phyloP scores from a whole-genome alignment of 129 eudicot species.

The Erigeron canadensis region DNA sequence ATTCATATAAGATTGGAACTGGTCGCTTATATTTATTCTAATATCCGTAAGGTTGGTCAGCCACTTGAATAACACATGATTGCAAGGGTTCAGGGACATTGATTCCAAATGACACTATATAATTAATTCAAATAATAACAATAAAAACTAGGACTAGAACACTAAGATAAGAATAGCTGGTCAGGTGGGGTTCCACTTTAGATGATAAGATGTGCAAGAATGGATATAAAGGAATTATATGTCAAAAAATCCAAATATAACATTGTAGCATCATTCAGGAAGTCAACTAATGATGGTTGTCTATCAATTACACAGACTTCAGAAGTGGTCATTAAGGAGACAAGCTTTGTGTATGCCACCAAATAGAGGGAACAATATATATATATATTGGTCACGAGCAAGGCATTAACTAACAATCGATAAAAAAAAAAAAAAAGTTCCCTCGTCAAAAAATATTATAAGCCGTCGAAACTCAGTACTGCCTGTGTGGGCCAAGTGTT shows the following conservation, averaged over 20 bases:
- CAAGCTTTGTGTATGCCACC: background rate
- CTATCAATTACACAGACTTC: background rate
- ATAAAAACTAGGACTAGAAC: too few species aligned
- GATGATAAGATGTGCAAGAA: too few species aligned
- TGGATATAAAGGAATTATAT: too few species aligned
- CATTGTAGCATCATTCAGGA: background rate
- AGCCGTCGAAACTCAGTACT: too few species aligned
- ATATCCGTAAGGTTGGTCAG: background rate
- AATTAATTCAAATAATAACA: background rate
- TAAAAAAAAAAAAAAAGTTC: too few species aligned
- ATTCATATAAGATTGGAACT: slow-evolving; percentile 10
- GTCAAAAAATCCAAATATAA: too few species aligned
- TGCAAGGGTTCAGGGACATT: slow-evolving; percentile 1
- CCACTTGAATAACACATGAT: background rate
- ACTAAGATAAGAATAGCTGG: too few species aligned
- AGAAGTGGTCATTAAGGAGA: background rate
- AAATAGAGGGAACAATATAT: background rate
- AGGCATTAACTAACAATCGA: too few species aligned
- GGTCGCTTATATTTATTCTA: slow-evolving; percentile 14
- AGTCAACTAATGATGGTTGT: background rate
- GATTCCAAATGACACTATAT: background rate
- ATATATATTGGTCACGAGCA: too few species aligned
- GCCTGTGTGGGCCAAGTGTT: too few species aligned
- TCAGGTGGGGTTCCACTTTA: too few species aligned
- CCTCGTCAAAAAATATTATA: too few species aligned